Percentiles rank a stretch among this genome's conserved stretches.
Evolutionary conservation across 805 yeast genomes (phyloP).

Genomic region (Sporopachydermia quercuum): DNA sequence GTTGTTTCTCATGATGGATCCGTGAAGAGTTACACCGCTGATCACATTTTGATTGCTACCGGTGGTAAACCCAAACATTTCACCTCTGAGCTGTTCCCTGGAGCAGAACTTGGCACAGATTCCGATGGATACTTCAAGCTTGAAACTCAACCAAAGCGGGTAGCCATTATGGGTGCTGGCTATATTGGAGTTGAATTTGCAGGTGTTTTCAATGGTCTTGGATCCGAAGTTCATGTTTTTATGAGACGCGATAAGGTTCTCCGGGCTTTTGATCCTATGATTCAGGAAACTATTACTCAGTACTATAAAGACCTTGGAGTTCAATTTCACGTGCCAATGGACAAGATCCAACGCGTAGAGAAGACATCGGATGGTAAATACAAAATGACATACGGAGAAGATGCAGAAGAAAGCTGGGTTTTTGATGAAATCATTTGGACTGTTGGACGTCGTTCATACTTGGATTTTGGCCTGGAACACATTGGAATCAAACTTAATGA

Average conservation of each 20-base stretch:
- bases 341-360: constrained; percentile 35
- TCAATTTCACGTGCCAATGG: constrained; percentile 44
- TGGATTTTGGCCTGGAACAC: constrained; percentile 62
- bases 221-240: constrained; percentile 72
- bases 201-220: constrained; percentile 84
- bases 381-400: constrained; percentile 30
- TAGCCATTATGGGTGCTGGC: constrained; percentile 95
- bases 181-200: constrained; percentile 93
- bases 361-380: constrained; percentile 34
- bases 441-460: constrained; percentile 71
- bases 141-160: constrained; percentile 73
- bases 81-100: constrained; percentile 54
- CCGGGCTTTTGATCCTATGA: constrained; percentile 72
- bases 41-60: constrained; percentile 75
- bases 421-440: constrained; percentile 90
- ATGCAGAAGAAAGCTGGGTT: constrained; percentile 25
- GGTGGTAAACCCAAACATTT: constrained; percentile 72
- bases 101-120: constrained; percentile 69
- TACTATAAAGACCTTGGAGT: constrained; percentile 73
- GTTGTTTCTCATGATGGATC: constrained; percentile 54
- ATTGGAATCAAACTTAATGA: constrained; percentile 54
- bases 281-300: constrained; percentile 68
- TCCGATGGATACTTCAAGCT: constrained; percentile 87
- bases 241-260: constrained; percentile 86
- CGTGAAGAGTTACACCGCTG: constrained; percentile 54